Evolutionary conservation across 2,329 filamentous ascomycete genomes (phyloP), one percentile per base, ranked within the genome.

Genomic region (Dryadomyces sulphureus): DNA sequence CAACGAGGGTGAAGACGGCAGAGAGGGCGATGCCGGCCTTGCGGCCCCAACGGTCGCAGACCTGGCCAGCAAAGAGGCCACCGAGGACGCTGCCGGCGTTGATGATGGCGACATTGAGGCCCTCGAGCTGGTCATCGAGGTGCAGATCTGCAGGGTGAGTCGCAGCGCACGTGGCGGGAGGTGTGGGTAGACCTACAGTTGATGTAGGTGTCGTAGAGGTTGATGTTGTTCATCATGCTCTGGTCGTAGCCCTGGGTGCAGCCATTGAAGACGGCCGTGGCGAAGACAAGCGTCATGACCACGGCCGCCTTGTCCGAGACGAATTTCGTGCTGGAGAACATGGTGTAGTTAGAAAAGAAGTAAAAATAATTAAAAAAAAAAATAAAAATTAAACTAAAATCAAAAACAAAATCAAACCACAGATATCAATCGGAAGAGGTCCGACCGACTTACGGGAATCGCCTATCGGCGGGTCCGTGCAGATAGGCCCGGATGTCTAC

Each of bases 211-310:
- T 41, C 38, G 38, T 41, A 41, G 1, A 45, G 38, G 6, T 45
- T 45, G 19, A 45, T 3, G n/a, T 45, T 45, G 38, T 45, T 45
- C 38, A 45, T 34, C 38, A 41, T 41, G n/a, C 27, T 35, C 38
- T 45, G 44, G 27, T 45, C 44, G 14, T 36, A 36, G 27, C 44
- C 44, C 30, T 45, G 44, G 16, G 44, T 45, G 38, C 44, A 45
- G 30, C 38, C 44, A 9, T 45, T 45, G 44, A 45, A 45, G 44
- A 45, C 38, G 9, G 44, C 44, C 17, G 44, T 45, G 17, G 44
- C 44, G 36, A 45, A 41, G 14, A 45, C 44, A 20, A 45, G 44
- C 7, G 38, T 12, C 44, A 45, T 41, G 38, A 45, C 38, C 8
- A 45, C 38, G 20, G 19, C 20, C 24, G 36, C 9, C 7, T 36